phyloP scores from a whole-genome alignment of 352 stramenopile genomes.

The Phytophthora crassamura region DNA sequence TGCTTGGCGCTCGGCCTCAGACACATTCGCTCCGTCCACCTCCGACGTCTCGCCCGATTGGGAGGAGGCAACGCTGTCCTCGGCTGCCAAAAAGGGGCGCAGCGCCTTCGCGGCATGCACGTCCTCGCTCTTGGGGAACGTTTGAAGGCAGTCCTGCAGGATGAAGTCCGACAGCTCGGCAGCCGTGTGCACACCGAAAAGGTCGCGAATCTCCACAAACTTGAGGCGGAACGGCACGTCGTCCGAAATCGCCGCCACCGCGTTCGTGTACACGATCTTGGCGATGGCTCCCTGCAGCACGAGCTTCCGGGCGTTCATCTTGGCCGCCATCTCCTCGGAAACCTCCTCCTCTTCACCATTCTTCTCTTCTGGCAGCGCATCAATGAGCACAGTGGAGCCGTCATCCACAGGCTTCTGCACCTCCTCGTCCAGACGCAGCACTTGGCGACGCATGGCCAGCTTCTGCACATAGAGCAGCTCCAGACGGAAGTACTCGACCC shows the following conservation, averaged over 20 bases:
- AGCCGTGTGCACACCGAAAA: constrained; percentile 70
- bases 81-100: constrained; percentile 48
- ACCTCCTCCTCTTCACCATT: constrained; percentile 36
- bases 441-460: constrained; percentile 78
- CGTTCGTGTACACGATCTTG: constrained; percentile 85
- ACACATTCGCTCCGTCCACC: constrained; percentile 25
- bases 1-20: constrained; percentile 46
- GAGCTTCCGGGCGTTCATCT: constrained; percentile 66
- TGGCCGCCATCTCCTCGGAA: constrained; percentile 47
- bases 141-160: constrained; percentile 60
- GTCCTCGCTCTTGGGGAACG: constrained; percentile 63
- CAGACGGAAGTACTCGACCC: constrained; percentile 92
- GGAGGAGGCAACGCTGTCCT: constrained; percentile 6
- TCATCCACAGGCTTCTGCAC: constrained; percentile 27
- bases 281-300: constrained; percentile 86
- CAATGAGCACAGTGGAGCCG: constrained; percentile 56
- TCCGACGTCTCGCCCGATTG: constrained; percentile 23
- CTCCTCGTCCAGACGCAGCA: constrained; percentile 72
- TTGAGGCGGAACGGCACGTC: constrained; percentile 76
- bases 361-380: constrained; percentile 67
- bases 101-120: constrained; percentile 64
- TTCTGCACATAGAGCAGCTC: constrained; percentile 93
- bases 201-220: constrained; percentile 81
- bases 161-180: constrained; percentile 76
- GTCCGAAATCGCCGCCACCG: constrained; percentile 60